Evolutionary conservation across 176 grass and related monocot genomes (phyloP).

Genomic region (Oryza meyeriana): DNA sequence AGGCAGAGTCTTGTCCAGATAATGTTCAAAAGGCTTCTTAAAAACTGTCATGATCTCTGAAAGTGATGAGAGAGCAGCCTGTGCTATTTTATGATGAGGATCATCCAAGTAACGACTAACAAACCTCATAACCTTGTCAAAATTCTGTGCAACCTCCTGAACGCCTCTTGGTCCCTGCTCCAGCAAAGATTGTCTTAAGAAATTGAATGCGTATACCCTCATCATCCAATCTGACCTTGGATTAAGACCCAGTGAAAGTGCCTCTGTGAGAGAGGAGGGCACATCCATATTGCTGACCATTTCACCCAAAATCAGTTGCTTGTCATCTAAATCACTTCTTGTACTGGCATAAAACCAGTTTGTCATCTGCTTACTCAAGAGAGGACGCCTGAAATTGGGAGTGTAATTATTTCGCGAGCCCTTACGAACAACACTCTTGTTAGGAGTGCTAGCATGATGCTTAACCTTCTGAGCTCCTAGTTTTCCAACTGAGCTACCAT

Average conservation of each 20-base stretch:
- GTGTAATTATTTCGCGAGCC: constrained; percentile 44
- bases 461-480: constrained; percentile 28
- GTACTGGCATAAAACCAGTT: constrained; percentile 65
- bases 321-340: constrained; percentile 65
- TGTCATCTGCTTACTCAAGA: constrained; percentile 81
- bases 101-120: constrained; percentile 86
- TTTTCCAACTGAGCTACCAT: constrained; percentile 28
- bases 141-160: constrained; percentile 80
- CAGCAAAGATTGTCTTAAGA: constrained; percentile 54
- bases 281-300: constrained; percentile 58
- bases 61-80: constrained; percentile 73
- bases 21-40: constrained; percentile 85
- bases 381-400: constrained; percentile 86
- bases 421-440: constrained; percentile 43
- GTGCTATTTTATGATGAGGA: constrained; percentile 95
- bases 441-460: constrained; percentile 24
- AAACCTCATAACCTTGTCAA: constrained; percentile 94
- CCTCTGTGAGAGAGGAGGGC: constrained; percentile 71
- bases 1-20: constrained; percentile 79
- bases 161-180: constrained; percentile 69
- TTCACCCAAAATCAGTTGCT: constrained; percentile 61
- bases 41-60: constrained; percentile 73
- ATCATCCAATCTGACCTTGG: constrained; percentile 91
- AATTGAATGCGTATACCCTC: constrained; percentile 83
- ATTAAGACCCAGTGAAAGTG: constrained; percentile 70